Conservation (phyloP, 1,284 basidiomycete genomes). For the Melampsora americana region DNA sequence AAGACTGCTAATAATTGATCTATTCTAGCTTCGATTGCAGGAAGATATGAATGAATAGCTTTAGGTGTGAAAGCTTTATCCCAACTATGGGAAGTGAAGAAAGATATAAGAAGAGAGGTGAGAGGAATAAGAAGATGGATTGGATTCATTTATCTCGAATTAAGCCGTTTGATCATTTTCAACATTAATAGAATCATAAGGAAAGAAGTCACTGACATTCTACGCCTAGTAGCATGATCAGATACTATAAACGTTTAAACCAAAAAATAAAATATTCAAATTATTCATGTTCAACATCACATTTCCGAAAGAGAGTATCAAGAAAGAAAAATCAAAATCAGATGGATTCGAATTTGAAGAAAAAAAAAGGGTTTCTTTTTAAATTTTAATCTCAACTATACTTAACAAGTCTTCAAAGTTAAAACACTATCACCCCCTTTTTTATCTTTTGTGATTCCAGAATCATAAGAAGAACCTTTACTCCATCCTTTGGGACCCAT, state of each 20-base stretch:
- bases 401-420: slow-evolving; percentile 29
- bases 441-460: slow-evolving; percentile 33
- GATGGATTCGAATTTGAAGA: neutral
- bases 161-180: no score
- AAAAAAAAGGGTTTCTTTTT: no score
- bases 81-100: slow-evolving; percentile 4
- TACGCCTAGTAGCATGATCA: slow-evolving; percentile 27
- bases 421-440: slow-evolving; percentile 29
- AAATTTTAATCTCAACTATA: neutral
- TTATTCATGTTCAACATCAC: no score
- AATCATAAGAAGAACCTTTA: slow-evolving; percentile 37
- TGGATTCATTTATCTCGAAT: neutral
- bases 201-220: slow-evolving; percentile 23
- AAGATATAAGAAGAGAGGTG: no score
- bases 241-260: slow-evolving; percentile 1
- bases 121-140: neutral
- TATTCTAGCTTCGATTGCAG: slow-evolving; percentile 24
- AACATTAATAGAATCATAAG: neutral
- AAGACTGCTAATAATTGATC: slow-evolving; percentile 23
- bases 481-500: slow-evolving; percentile 42
- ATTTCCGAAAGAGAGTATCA: neutral
- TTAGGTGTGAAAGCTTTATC: slow-evolving; percentile 39
- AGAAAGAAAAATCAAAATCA: no score
- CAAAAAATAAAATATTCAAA: neutral
- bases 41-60: slow-evolving; percentile 28